Evolutionary conservation across 192 early-diverging fungal species (phyloP).

Genomic region (Podila horticola): DNA sequence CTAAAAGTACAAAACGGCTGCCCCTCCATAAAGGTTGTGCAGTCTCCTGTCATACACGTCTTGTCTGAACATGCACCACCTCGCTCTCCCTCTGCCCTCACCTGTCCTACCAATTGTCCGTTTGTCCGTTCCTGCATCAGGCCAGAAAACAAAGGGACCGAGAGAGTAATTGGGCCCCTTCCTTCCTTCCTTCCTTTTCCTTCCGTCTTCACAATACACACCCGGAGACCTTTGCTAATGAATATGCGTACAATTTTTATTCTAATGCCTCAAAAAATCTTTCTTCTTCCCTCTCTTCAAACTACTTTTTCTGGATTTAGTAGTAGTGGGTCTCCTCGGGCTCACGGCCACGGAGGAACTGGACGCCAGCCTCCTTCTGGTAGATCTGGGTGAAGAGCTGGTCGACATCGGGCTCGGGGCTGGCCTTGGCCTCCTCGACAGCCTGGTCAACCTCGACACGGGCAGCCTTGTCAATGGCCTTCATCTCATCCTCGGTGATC

Average conservation of each 20-base stretch:
- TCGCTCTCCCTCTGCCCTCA: not conserved
- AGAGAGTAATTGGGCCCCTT: too few species aligned
- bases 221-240: too few species aligned
- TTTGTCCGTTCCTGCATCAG: too few species aligned
- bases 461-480: slow-evolving; percentile 95
- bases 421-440: slow-evolving; percentile 82
- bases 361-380: slow-evolving; percentile 77
- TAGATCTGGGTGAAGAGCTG: slow-evolving; percentile 91
- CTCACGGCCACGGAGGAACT: slow-evolving; percentile 83
- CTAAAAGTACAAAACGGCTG: too few species aligned
- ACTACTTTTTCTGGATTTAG: slow-evolving; percentile 6
- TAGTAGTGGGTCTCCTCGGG: slow-evolving; percentile 70
- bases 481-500: slow-evolving; percentile 88
- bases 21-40: too few species aligned
- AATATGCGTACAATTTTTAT: too few species aligned
- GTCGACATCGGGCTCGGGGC: slow-evolving; percentile 72
- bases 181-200: too few species aligned
- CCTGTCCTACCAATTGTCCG: too few species aligned
- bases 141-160: too few species aligned
- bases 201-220: too few species aligned
- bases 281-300: too few species aligned
- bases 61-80: not conserved
- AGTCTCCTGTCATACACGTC: not conserved
- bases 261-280: not conserved
- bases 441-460: slow-evolving; percentile 88